Base-by-base conservation (phyloP, 768 basidiomycete genomes). In the Mycena albidolilacea region DNA sequence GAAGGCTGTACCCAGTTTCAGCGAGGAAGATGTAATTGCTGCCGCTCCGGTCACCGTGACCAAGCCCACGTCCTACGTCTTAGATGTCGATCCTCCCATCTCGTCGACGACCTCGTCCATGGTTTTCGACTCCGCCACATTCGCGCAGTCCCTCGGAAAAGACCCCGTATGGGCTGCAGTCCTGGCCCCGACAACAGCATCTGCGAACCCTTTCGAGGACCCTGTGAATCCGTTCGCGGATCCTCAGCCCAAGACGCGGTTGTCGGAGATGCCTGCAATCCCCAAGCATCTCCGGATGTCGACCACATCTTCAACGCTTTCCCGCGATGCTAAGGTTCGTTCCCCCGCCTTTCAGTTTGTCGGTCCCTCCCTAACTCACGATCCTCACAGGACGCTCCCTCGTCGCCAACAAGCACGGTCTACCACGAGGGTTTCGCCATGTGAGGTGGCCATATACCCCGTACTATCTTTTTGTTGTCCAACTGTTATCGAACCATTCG, bases 191-290 rank as follows among this genome's bases (percentile, higher is more conserved):
- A 59, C 75, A 5, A 59, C 75, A 5, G 64, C 74, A 5, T 67
- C 74, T 30, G 74, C 67, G 8, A 76, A 76, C 39, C 75, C 75
- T n/a, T 76, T 76, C 69, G 68, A 43, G 30, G 75, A 76, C 71
- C 75, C 75, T 3, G 75, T 70, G 30, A 73, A 70, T 35, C 71
- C 75, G 21, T 74, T 74, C 57, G 65, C 69, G n/a, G 73, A 74
- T 39, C 73, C 73, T n/a, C 35, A 43, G 43, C 55, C 65, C 23
- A 72, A 61, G 63, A 76, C 66, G 44, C 75, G 69, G 35, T 35
- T 75, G 46, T 75, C 73, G 62, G 50, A 72, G 43, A 75, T 76
- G 75, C 75, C 75, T 39, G 75, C 52, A 41, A 70, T 72, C 44
- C 75, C 75, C 8, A 69, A 67, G 11, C 75, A 75, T 43, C 64